Evolutionary conservation across 768 basidiomycete genomes (phyloP), one percentile per base, ranked within the genome.

Genomic region (Russula dissimulans): DNA sequence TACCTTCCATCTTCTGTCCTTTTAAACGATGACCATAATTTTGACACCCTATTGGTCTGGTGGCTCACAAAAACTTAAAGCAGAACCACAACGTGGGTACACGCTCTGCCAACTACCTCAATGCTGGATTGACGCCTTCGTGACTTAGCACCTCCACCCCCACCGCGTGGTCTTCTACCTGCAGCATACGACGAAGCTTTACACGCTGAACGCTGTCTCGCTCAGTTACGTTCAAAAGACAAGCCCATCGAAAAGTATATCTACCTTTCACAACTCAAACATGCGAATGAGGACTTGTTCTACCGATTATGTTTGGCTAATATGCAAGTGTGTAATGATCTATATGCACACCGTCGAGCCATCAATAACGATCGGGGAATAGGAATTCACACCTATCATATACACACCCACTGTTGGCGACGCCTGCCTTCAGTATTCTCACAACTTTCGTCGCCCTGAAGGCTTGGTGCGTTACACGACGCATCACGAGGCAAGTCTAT

Each of bases 341-440:
- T 43, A 39, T n/a, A 54, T 54, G 36, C 32, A 43, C 41, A 6
- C 18, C 49, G 5, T 18, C 18, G 36, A 38, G 36, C 52, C 64
- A 22, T 49, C 43, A 38, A 14, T 38, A 47, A 18, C 53, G 41
- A 31, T 38, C 22, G 44, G 31, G 11, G 18, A 14, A 5, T 65
- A 80, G 77, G 82, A 81, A 69, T 73, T 83, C 56, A 80, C 79
- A 12, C 92, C 93, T 14, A 78, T 94, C 45, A 91, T 95, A 57
- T 95, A 95, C 71, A 95, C 93, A 0, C 93, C 93, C 0, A 91
- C 89, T 14, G 91, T 95, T 32, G 93, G 93, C 29, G 91, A 95
- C 67, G 93, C 92, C 3, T 94, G 91, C 69, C 70, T 90, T 65
- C 86, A 90, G 67, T 93, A 82, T 74, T 88, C 86, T 22, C 82